Evolutionary conservation across 495 filamentous ascomycete genomes (phyloP).

Genomic region (Aspergillus conjunctus): DNA sequence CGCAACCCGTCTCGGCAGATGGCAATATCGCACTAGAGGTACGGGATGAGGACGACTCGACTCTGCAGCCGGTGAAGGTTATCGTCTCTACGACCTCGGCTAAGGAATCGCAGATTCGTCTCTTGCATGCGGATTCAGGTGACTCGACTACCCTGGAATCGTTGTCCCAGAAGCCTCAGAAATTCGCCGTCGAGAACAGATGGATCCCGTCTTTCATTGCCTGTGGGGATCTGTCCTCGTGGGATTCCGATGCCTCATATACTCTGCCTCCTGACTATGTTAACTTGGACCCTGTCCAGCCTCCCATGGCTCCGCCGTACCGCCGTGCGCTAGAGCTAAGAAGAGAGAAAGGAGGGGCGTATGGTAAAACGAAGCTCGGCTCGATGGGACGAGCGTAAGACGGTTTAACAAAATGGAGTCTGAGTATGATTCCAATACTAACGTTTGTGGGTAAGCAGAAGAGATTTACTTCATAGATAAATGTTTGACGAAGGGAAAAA

Average conservation of each 20-base stretch:
- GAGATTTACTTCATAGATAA: constrained; percentile 1
- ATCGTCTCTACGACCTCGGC: constrained; percentile 2
- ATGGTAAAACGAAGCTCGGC: constrained; percentile 71
- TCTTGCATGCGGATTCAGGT: constrained; percentile 34
- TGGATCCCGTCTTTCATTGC: constrained; percentile 96
- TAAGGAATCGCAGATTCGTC: constrained; percentile 17
- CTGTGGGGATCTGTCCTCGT: constrained; percentile 92
- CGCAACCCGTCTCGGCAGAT: constrained; percentile 45
- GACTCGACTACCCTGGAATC: constrained; percentile 25
- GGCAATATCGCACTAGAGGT: constrained; percentile 67
- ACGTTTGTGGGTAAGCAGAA: background rate
- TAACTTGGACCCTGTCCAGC: constrained; percentile 90
- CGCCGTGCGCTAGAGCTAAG: constrained; percentile 85
- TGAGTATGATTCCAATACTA: background rate
- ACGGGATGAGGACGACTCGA: constrained; percentile 46
- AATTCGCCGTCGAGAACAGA: constrained; percentile 48
- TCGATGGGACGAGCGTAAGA: constrained; percentile 32
- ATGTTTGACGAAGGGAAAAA: background rate
- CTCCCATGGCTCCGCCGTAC: constrained; percentile 94
- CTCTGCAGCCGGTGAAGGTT: constrained; percentile 24
- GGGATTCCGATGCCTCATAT: constrained; percentile 93
- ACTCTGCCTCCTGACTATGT: constrained; percentile 74
- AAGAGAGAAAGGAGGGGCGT: constrained; percentile 72
- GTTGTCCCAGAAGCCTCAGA: constrained; percentile 31
- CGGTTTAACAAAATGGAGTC: background rate